Conservation (phyloP, 257 asterid species). For the Penstemon newberryi region DNA sequence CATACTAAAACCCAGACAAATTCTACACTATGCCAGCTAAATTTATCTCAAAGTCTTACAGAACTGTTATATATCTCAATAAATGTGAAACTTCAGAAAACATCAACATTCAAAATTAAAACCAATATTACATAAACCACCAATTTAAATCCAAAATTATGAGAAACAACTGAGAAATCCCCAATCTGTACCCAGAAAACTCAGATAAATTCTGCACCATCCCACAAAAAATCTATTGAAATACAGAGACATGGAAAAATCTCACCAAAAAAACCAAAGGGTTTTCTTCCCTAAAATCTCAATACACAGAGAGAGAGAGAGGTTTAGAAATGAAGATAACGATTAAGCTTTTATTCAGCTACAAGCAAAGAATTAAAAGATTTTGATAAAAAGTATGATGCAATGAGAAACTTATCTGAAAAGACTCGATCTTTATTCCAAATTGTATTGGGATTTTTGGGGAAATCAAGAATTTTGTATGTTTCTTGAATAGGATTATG, state of each 20-base stretch:
- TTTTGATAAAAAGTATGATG: conserved; percentile 24
- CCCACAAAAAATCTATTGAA: conserved; percentile 14
- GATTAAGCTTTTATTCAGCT: too few relatives aligned
- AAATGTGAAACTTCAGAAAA: too few relatives aligned
- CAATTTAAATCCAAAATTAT: too few relatives aligned
- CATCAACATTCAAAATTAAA: background rate
- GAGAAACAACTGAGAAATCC: too few relatives aligned
- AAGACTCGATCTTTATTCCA: conserved; percentile 45
- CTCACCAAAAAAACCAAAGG: background rate
- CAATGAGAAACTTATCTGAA: conserved; percentile 40
- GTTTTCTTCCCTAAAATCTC: conserved; percentile 29
- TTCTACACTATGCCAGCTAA: too few relatives aligned
- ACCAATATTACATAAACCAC: background rate
- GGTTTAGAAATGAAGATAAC: too few relatives aligned
- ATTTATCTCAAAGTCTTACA: too few relatives aligned
- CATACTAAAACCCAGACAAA: conserved; percentile 42
- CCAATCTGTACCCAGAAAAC: conserved; percentile 16
- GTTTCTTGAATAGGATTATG: conserved; percentile 34
- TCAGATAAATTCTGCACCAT: conserved; percentile 25
- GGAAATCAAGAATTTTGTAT: conserved; percentile 37
- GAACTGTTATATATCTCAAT: too few relatives aligned
- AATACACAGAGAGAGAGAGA: conserved; percentile 12
- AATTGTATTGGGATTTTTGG: conserved; percentile 33
- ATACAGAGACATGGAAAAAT: background rate
- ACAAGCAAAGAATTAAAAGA: background rate